Percentiles rank a stretch among this genome's conserved stretches.
These are phyloP conservation scores for Prunus yedoensis DNA, from an alignment of 331 rosid species.

Conservation along the genomic window DNA sequence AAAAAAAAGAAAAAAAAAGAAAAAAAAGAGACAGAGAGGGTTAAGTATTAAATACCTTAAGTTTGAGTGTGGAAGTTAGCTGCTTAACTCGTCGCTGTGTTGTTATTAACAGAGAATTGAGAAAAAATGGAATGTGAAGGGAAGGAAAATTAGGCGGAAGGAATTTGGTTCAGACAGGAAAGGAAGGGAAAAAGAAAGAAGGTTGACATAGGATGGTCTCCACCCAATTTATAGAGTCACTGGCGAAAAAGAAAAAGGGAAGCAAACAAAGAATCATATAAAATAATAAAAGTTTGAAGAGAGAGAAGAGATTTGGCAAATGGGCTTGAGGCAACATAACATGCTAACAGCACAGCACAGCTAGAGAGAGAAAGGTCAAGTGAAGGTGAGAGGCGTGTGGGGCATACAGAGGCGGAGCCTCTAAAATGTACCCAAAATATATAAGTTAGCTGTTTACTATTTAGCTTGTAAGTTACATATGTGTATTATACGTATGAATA, in stretches of 20 bases:
- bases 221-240: background rate
- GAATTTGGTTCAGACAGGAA: background rate
- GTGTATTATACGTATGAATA: too few relatives aligned
- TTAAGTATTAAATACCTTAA: background rate
- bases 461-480: too few relatives aligned
- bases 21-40: background rate
- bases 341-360: background rate
- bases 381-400: background rate
- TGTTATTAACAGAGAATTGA: background rate
- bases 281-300: background rate
- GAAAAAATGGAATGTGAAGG: too few relatives aligned
- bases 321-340: background rate
- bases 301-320: background rate
- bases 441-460: too few relatives aligned
- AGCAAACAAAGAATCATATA: background rate
- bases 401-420: too few relatives aligned
- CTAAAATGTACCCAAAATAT: too few relatives aligned
- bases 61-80: slow-evolving; percentile 18
- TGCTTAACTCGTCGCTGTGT: background rate
- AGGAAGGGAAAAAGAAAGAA: background rate
- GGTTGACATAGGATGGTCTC: background rate
- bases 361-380: background rate
- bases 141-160: background rate
- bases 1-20: rapidly evolving
- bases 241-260: background rate